Percentiles rank a stretch among this genome's conserved stretches.
Conservation (phyloP, 345 rosid genomes). For the Geranium rotundifolium region DNA sequence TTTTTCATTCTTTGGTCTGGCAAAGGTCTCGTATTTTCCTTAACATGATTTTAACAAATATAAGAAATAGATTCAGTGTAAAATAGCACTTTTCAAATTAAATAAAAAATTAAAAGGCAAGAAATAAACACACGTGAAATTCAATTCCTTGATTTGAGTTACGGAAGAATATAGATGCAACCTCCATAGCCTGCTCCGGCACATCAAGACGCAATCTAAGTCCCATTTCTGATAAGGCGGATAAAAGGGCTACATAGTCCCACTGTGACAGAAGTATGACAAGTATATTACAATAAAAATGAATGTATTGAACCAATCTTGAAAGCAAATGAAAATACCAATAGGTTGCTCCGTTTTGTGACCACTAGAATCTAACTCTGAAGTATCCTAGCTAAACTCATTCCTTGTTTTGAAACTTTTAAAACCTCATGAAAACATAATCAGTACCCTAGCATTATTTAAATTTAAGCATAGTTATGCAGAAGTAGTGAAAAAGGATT, state of each 20-base stretch:
- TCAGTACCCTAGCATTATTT: too few relatives aligned
- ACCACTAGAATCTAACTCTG: too few relatives aligned
- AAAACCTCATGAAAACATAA: too few relatives aligned
- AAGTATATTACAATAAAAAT: too few relatives aligned
- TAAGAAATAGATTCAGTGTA: neutral
- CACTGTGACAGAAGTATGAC: constrained; percentile 63
- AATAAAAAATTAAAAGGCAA: constrained; percentile 16
- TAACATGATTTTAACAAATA: constrained; percentile 13
- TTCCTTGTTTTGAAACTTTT: too few relatives aligned
- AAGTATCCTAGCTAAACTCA: too few relatives aligned
- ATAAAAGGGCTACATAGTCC: constrained; percentile 87
- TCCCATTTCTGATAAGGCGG: constrained; percentile 97
- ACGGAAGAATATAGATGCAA: constrained; percentile 66
- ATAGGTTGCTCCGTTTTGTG: too few relatives aligned
- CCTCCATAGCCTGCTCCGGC: constrained; percentile 93
- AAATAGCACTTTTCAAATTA: constrained; percentile 5
- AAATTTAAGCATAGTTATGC: too few relatives aligned
- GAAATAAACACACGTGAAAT: constrained; percentile 42
- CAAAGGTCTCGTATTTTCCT: constrained; percentile 64
- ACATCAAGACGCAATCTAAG: constrained; percentile 61
- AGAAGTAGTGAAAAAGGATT: too few relatives aligned
- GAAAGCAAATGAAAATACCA: too few relatives aligned
- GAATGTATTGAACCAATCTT: too few relatives aligned
- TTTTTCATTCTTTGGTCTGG: constrained; percentile 57
- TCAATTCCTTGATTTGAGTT: constrained; percentile 68